Evolutionary conservation across 495 filamentous ascomycete species (phyloP), one percentile per base, ranked within the genome.

Genomic region (Aspergillus haitiensis): DNA sequence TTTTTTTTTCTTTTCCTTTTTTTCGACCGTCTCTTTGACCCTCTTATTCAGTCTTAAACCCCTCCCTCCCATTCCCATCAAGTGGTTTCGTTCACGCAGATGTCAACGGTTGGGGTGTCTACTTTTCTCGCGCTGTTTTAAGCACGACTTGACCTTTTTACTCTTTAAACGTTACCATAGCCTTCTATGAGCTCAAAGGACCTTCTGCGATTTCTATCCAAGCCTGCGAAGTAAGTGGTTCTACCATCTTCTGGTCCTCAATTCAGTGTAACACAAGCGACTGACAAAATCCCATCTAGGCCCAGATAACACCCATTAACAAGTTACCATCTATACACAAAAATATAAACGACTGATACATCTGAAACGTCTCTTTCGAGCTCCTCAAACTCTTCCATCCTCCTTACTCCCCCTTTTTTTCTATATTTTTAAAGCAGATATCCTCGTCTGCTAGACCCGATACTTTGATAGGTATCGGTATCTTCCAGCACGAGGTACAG

Each of bases 181-280:
- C 71, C 78, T 86, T 88, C 83, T 84, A 97, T 97, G 93, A 93
- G 84, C 86, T 86, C 86, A 75, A 87, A 86, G 80, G 92, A 96
- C 75, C 87, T 97, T 66, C 84, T 97, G 69, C 90, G 91, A 79
- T 92, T 96, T 80, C 84, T 97, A 63, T 96, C 91, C 61, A 95
- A 95, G 81, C 93, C 92, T 68, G 91, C 90, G 71, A 97, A 97
- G 93, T 98, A 76, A 74, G 89, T 63, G 40, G 15, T 67, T 57
- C 54, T 42, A 34, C 53, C 55, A 35, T 54, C 63, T 53, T 52
- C 36, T 45, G 39, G 16, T 27, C 32, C 52, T 49, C 21, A 37
- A n/a, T 34, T 57, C n/a, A 15, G n/a, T 46, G 12, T 13, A 39
- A 18, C 27, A 12, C 56, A 55, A 34, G 35, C 51, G 55, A 45